These are phyloP conservation scores for Jaapia argillacea DNA, from an alignment of 768 basidiomycete genomes.

Conservation along the genomic window DNA sequence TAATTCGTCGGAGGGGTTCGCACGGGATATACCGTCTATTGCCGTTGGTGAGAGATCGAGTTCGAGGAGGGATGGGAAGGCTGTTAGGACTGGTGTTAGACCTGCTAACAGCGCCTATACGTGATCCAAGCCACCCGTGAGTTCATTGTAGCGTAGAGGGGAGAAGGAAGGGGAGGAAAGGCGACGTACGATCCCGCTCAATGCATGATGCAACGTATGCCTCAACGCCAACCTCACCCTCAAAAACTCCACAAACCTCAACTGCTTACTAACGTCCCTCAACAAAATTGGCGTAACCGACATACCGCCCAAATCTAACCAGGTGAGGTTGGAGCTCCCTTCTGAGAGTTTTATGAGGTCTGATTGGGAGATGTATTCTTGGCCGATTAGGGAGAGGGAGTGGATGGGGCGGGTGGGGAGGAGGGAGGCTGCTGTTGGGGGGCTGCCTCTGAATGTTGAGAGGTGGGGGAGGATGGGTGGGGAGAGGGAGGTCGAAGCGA, in stretches of 20 bases:
- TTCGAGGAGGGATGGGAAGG: constrained; percentile 35
- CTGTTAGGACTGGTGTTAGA: constrained; percentile 44
- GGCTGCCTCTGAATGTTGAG: constrained; percentile 47
- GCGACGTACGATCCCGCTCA: constrained; percentile 53
- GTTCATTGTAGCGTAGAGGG: constrained; percentile 1
- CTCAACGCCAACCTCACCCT: constrained; percentile 49
- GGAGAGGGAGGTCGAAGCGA: constrained; percentile 34
- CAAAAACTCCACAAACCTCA: constrained; percentile 39
- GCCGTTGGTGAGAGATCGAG: constrained; percentile 56
- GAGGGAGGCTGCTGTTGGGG: constrained; percentile 45
- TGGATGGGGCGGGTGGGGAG: constrained; percentile 55
- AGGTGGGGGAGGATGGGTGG: constrained; percentile 36
- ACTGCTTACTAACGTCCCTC: constrained; percentile 41
- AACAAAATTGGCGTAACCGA: constrained; percentile 46
- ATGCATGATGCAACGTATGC: constrained; percentile 54
- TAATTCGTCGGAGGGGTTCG: constrained; percentile 34
- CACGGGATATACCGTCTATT: constrained; percentile 33
- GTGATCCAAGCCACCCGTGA: too few relatives aligned
- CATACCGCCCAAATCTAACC: constrained; percentile 51
- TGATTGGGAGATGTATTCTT: constrained; percentile 44
- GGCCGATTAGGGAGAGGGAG: constrained; percentile 43
- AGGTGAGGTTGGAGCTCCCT: constrained; percentile 37
- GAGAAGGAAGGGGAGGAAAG: not conserved
- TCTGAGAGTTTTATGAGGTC: constrained; percentile 41
- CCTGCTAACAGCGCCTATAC: constrained; percentile 53